Conservation (phyloP, 345 rosid genomes). For the Psidium guajava region DNA sequence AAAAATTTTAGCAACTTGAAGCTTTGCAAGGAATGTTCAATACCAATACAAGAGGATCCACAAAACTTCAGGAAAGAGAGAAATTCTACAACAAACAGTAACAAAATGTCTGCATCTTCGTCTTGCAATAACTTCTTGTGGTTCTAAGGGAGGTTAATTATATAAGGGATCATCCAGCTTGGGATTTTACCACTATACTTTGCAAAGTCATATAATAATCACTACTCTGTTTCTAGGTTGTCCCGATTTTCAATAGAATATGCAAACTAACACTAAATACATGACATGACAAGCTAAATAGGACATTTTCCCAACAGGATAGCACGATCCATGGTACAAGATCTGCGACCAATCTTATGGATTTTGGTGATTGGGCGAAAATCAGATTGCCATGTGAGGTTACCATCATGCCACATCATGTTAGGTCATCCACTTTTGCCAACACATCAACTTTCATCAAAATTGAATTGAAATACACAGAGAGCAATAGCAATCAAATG, state of each 20-base stretch:
- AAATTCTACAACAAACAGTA: neutral
- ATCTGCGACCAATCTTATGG: neutral
- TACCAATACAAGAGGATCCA: neutral
- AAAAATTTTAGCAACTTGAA: neutral
- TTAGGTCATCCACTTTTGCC: neutral
- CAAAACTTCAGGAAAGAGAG: neutral
- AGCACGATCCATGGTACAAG: neutral
- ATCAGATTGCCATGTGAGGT: neutral
- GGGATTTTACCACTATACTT: neutral
- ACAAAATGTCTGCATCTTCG: neutral
- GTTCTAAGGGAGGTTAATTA: neutral
- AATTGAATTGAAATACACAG: neutral
- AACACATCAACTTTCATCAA: neutral
- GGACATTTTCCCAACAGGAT: neutral
- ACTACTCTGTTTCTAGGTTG: neutral
- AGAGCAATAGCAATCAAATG: neutral
- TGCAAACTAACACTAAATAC: neutral
- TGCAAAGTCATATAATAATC: neutral
- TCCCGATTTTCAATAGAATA: neutral
- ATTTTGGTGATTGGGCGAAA: neutral
- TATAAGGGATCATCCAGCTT: neutral
- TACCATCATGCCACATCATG: neutral
- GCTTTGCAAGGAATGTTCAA: neutral
- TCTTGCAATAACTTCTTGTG: neutral
- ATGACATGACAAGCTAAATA: neutral